Percentiles rank a stretch among this genome's conserved stretches.
phyloP scores from a whole-genome alignment of 345 rosid genomes.

The Garcia nutans region DNA sequence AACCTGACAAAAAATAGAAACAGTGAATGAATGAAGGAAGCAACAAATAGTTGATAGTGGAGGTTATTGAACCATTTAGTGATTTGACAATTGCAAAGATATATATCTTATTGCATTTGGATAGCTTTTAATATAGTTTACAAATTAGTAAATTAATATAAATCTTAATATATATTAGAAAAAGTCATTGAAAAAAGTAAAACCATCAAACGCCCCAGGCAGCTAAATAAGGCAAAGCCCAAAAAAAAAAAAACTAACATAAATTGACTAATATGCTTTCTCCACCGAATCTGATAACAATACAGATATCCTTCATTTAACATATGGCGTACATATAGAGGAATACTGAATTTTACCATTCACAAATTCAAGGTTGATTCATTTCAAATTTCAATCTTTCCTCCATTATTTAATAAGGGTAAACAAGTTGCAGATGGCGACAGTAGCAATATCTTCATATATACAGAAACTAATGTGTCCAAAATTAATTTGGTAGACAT shows the following conservation, averaged over 20 bases:
- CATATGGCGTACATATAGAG: neutral
- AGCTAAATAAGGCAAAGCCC: neutral
- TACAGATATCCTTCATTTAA: neutral
- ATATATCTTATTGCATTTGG: too few species aligned
- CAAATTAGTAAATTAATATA: too few species aligned
- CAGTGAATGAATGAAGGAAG: neutral
- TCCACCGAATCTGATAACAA: neutral
- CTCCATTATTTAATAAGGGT: neutral
- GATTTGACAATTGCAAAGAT: neutral
- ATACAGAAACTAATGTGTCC: neutral
- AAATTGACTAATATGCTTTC: neutral
- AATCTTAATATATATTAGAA: too few species aligned
- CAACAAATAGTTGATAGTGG: too few species aligned
- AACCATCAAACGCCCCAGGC: neutral
- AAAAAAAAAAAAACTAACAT: neutral
- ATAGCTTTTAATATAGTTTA: too few species aligned
- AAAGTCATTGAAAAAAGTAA: too few species aligned
- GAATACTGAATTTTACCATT: neutral
- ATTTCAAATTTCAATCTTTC: neutral
- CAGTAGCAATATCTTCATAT: neutral
- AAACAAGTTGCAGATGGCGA: slow-evolving; percentile 2
- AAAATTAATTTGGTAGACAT: neutral
- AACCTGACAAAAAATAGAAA: neutral
- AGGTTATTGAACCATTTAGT: too few species aligned
- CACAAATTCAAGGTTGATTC: neutral